A percentile compares a stretch with the other conserved stretches of the same genome.
These are phyloP conservation scores for Cryptococcus hybrid DNA, from an alignment of 1,284 basidiomycete species.

Conservation along the genomic window DNA sequence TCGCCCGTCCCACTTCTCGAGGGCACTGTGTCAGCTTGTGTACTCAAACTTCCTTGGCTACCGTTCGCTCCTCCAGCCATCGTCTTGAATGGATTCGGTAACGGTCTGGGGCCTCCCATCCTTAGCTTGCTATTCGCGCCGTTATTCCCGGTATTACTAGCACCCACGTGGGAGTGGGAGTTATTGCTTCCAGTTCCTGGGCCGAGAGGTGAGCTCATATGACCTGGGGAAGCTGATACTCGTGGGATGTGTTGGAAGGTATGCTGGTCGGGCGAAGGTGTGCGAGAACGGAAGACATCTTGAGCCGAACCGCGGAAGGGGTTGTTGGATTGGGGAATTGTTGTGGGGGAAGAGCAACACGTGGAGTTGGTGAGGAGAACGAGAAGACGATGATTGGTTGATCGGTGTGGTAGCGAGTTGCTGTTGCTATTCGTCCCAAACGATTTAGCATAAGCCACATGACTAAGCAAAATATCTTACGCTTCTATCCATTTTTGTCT, in stretches of 20 bases:
- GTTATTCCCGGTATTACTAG: too few species aligned
- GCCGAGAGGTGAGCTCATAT: conserved; percentile 27
- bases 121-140: conserved; percentile 1
- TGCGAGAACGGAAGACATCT: conserved; percentile 20
- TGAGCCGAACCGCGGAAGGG: conserved; percentile 7
- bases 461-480: conserved; percentile 18
- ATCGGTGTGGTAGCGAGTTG: conserved; percentile 4
- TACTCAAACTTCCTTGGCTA: not conserved
- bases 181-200: too few species aligned
- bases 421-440: conserved; percentile 1
- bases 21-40: conserved; percentile 3
- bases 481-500: conserved; percentile 41
- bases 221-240: conserved; percentile 11
- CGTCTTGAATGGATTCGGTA: conserved; percentile 36
- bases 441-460: not conserved
- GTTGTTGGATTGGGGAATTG: conserved; percentile 7
- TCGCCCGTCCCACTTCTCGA: conserved; percentile 26
- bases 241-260: conserved; percentile 15
- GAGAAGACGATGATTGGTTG: conserved; percentile 25
- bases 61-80: not conserved
- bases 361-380: conserved; percentile 35
- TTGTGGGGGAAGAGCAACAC: conserved; percentile 12
- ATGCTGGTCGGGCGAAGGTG: conserved; percentile 30
- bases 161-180: too few species aligned
- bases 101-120: conserved; percentile 28